A percentile compares a stretch with the other conserved stretches of the same genome.
phyloP scores from a whole-genome alignment of 768 basidiomycete genomes.

The Pulveroboletus sp. region DNA sequence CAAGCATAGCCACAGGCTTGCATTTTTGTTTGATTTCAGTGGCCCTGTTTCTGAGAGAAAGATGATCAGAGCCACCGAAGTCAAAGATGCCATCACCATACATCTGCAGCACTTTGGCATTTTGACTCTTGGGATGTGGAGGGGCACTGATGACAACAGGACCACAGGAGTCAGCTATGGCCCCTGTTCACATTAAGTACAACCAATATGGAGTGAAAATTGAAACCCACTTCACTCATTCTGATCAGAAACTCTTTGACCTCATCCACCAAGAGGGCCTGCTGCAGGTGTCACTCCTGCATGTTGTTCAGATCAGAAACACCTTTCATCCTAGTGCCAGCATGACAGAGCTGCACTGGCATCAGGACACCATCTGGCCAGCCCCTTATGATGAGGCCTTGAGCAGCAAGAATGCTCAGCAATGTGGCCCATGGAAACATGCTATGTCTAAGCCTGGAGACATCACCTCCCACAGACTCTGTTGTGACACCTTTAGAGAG shows the following conservation, averaged over 20 bases:
- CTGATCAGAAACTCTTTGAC: neutral
- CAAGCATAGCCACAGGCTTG: neutral
- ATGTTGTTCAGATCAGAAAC: neutral
- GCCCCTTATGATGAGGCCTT: neutral
- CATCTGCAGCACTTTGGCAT: neutral
- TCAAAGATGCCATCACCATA: neutral
- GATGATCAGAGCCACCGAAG: neutral
- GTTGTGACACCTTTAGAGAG: neutral
- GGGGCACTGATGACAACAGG: neutral
- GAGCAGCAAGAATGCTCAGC: neutral
- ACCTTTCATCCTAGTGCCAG: neutral
- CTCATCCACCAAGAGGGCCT: neutral
- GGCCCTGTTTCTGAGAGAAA: neutral
- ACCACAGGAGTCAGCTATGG: neutral
- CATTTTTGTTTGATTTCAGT: neutral
- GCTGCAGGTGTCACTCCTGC: neutral
- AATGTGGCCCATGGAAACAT: neutral
- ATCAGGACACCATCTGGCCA: constrained; percentile 1
- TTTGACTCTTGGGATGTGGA: neutral
- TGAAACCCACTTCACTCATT: neutral
- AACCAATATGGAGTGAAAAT: neutral
- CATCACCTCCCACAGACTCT: neutral
- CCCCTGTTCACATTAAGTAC: neutral
- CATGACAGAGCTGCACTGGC: neutral
- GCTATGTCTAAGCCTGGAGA: neutral